Percentiles rank a stretch among this genome's conserved stretches.
These are phyloP conservation scores for Dimargaris cristalligena DNA, from an alignment of 192 early-diverging fungal species.

Conservation along the genomic window DNA sequence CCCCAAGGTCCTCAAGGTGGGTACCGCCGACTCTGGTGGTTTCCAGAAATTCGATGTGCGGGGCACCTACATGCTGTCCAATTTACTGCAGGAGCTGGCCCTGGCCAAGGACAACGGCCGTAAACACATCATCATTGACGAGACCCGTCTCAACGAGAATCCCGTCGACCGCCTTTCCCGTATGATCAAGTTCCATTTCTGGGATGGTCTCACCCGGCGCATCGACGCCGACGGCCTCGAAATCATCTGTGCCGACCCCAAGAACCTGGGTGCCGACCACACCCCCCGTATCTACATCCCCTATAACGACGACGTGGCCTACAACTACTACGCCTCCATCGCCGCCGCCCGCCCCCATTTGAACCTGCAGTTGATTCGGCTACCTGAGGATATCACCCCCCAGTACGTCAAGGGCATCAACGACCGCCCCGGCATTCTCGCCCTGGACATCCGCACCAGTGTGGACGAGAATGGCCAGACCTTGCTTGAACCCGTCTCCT, in stretches of 20 bases:
- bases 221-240: constrained; percentile 76
- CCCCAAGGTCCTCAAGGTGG: constrained; percentile 73
- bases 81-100: constrained; percentile 88
- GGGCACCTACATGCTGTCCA: constrained; percentile 89
- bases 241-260: constrained; percentile 80
- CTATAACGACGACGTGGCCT: constrained; percentile 51
- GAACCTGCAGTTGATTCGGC: constrained; percentile 53
- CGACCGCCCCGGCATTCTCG: constrained; percentile 73
- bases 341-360: constrained; percentile 45
- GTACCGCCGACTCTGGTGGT: constrained; percentile 71
- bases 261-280: constrained; percentile 62
- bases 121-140: constrained; percentile 74
- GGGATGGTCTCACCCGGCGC: constrained; percentile 87
- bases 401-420: constrained; percentile 85
- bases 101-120: constrained; percentile 76
- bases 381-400: constrained; percentile 77
- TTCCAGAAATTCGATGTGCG: constrained; percentile 78
- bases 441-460: constrained; percentile 36
- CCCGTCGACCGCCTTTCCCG: constrained; percentile 78
- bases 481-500: constrained; percentile 60
- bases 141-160: constrained; percentile 82
- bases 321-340: constrained; percentile 65
- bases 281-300: constrained; percentile 88
- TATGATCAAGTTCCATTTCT: constrained; percentile 84
- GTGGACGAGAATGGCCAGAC: constrained; percentile 30